Evolutionary conservation across 106 monocot genomes (phyloP), one percentile per base, ranked within the genome.

Genomic region (Posidonia australis): DNA sequence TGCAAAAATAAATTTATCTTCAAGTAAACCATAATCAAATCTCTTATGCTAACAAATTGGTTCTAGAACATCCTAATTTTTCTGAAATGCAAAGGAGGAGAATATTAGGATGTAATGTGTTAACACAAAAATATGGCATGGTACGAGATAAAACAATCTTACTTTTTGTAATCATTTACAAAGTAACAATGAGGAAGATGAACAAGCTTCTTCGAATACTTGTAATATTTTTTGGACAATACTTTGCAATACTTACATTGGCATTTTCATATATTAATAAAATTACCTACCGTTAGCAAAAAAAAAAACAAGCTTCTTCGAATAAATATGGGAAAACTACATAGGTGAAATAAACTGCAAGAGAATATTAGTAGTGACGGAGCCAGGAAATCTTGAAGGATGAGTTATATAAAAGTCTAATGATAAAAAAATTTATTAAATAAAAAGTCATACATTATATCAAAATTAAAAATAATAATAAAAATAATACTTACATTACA

Each of bases 161-260:
- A 87, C 94, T 82, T 90, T 47, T 90, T 96, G 70, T 96, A 96
- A 69, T 96, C 94, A 77, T 96, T 96, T n/a, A 90, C 94, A 65
- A 96, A 96, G 46, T 96, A 96, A 59, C 90, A 90, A 73, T 96
- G 94, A 27, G 94, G 94, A 44, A 96, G 80, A 71, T 87, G 94
- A 9, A 96, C 94, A 68, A 96, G 86, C 76, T 90, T 96, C 62
- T 96, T 90, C 0, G 94, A 96, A 68, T 96, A 96, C n/a, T n/a
- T n/a, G n/a, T n/a, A n/a, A n/a, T n/a, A n/a, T n/a, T n/a, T n/a
- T n/a, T n/a, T n/a, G n/a, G n/a, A n/a, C n/a, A n/a, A n/a, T n/a
- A n/a, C n/a, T n/a, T n/a, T n/a, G n/a, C n/a, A n/a, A n/a, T n/a
- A n/a, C n/a, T n/a, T n/a, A n/a, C n/a, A n/a, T n/a, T n/a, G n/a